Percentiles rank a stretch among this genome's conserved stretches.
Evolutionary conservation across 1,139 yeast species (phyloP).

Genomic region (Waltiozyma sp.): DNA sequence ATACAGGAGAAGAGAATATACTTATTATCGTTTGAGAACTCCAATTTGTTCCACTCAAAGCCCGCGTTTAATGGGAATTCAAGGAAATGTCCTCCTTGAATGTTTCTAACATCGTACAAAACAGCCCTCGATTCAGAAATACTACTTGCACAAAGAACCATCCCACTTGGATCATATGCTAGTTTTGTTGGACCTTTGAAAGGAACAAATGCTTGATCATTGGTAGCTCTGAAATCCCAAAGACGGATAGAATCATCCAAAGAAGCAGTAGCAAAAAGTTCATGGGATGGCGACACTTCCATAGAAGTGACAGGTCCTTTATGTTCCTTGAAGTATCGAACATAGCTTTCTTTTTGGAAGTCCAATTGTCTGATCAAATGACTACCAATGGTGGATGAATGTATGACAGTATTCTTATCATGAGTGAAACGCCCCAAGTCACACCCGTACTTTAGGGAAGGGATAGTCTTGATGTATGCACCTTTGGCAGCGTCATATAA

Average conservation of each 20-base stretch:
- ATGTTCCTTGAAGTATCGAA: constrained; percentile 85
- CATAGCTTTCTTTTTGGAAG: constrained; percentile 64
- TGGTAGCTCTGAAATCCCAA: constrained; percentile 71
- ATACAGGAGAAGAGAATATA: constrained; percentile 54
- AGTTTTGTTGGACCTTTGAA: constrained; percentile 45
- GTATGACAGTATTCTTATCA: constrained; percentile 59
- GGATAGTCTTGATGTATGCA: constrained; percentile 50
- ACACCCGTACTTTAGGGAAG: constrained; percentile 87
- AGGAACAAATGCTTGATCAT: constrained; percentile 52
- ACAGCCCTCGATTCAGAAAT: constrained; percentile 32
- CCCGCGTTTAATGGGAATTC: constrained; percentile 27
- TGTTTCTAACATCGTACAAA: constrained; percentile 49
- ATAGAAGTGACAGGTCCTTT: constrained; percentile 59
- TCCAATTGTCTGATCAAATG: constrained; percentile 69
- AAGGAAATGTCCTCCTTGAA: constrained; percentile 46
- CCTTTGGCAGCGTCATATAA: constrained; percentile 69
- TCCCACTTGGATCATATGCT: constrained; percentile 77
- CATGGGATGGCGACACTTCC: constrained; percentile 66
- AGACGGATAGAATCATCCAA: constrained; percentile 70
- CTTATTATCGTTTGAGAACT: constrained; percentile 79
- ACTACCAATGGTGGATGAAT: constrained; percentile 76
- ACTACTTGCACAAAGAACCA: constrained; percentile 66
- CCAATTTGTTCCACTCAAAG: constrained; percentile 53
- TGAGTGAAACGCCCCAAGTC: constrained; percentile 82
- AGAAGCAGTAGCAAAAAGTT: constrained; percentile 58